Evolutionary conservation across 108 stramenopile genomes (phyloP), one percentile per base, ranked within the genome.

Genomic region (Nannochloropsis salina): DNA sequence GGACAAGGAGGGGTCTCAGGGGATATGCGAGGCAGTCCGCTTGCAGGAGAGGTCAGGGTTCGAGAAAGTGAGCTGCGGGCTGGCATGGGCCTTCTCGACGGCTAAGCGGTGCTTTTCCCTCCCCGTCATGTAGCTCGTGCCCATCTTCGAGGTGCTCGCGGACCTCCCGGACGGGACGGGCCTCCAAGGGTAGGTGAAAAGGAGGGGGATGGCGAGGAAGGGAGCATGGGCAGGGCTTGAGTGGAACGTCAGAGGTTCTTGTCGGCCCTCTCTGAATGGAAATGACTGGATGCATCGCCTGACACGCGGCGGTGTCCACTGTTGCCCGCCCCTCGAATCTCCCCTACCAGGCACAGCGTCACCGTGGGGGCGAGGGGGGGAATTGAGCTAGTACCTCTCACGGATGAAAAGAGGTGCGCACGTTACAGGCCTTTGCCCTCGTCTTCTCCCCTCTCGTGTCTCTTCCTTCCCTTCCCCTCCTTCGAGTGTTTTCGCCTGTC

Each of bases 101-200:
- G 31, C 1, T 31, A 31, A 31, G 31, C 31, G 31, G 31, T 31
- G 31, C 31, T 1, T 15, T 10, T 51, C 15, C 47, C 15, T 51
- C 15, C 47, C 47, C 1, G 12, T 51, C 15, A 10, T 51, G 15
- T 15, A 51, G 47, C 15, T 51, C 10, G 47, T 51, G 47, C 47
- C 47, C 47, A 51, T 51, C 10, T 51, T 51, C 47, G 47, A 51
- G 47, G 47, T 51, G 47, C 47, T 51, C 47, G 47, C 47, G 47
- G 15, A 15, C 15, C 47, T 51, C 12, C 47, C 47, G 10, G 47
- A 51, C 47, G 47, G 47, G 47, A 51, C 47, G 47, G 47, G 47
- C 1, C 47, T 51, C 12, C 47, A 51, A 51, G 47, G 47, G 47
- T 51, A 51, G 15, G 47, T 10, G 15, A 12, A 51, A 15, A 51